Conservation (phyloP, 306 rosid species). For the Quercus glauca region DNA sequence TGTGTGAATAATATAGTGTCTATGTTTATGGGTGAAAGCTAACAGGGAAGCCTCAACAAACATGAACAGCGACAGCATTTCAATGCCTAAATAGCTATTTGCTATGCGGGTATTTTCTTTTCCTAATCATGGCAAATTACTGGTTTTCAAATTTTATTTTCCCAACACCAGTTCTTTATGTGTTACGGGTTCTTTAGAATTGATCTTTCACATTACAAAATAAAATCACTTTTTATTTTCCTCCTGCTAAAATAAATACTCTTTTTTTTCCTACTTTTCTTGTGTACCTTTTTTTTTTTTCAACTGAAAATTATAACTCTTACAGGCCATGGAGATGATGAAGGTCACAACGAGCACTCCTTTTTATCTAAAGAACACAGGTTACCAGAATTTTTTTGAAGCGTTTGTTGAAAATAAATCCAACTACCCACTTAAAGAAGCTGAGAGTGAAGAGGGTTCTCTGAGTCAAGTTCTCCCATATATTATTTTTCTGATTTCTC, state of each 20-base stretch:
- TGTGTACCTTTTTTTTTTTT: not conserved
- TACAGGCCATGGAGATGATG: constrained; percentile 97
- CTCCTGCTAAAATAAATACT: not conserved
- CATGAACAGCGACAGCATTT: not conserved
- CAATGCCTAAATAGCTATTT: not conserved
- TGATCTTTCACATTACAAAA: constrained; percentile 2
- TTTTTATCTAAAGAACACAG: constrained; percentile 46
- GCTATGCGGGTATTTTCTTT: not conserved
- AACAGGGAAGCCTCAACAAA: constrained; percentile 1
- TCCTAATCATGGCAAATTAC: not conserved
- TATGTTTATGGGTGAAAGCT: not conserved
- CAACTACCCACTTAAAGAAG: constrained; percentile 39
- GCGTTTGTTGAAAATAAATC: constrained; percentile 73
- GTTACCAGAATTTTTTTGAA: constrained; percentile 68
- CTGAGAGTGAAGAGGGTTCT: constrained; percentile 42
- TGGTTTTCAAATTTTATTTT: not conserved
- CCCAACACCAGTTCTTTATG: not conserved
- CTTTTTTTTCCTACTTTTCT: not conserved
- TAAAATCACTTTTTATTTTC: not conserved
- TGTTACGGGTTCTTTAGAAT: not conserved
- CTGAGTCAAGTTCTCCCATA: constrained; percentile 55
- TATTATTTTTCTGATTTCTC: constrained; percentile 67
- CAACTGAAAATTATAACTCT: constrained; percentile 18
- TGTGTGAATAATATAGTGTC: not conserved
- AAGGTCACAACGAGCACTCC: constrained; percentile 51